Base-by-base conservation (phyloP, 371 early-diverging fungal genomes). In the Neoconidiobolus thromboides region DNA sequence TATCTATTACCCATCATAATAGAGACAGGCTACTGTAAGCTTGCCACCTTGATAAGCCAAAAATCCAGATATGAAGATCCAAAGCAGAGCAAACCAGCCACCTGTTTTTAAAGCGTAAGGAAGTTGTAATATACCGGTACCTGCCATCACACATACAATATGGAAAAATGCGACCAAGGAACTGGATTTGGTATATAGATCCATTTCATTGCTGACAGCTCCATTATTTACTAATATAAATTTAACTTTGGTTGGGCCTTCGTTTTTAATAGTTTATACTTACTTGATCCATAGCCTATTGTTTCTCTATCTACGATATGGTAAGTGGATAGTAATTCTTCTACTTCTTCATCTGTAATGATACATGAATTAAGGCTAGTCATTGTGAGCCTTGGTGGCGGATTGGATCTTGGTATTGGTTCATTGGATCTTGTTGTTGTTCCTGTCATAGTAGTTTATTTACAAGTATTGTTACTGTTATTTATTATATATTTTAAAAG, bases 101-200 rank as follows among this genome's bases (percentile, higher is more conserved):
- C 85, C 82, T 56, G 82, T 78, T 26, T 70, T 78, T 26, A 93
- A 72, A 15, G 89, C 85, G 55, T 77, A 84, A 36, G 91, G 89
- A 9, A 93, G 73, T 57, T 87, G 86, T 4, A 91, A 73, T 6
- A 88, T 80, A 14, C 93, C 93, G 6, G 48, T 58, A n/a, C 58
- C 58, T 2, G 58, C 58, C 58, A 58, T 58, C 2, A 58, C 48
- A 39, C 58, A 58, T 7, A 58, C 48, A 3, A 58, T 48, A 48
- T 48, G 46, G 36, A 48, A 58, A 36, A 48, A 58, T 2, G 58
- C 58, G 26, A 26, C n/a, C 3, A 58, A 43, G 2, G 48, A 14
- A 38, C 58, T 58, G 40, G 38, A 38, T 15, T 57, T 57, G 12
- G 7, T 12, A 14, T 15, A 6, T 26, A 26, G 26, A 26, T 26